phyloP scores from a whole-genome alignment of 192 early-diverging fungal species.

The Coemansia erecta region DNA sequence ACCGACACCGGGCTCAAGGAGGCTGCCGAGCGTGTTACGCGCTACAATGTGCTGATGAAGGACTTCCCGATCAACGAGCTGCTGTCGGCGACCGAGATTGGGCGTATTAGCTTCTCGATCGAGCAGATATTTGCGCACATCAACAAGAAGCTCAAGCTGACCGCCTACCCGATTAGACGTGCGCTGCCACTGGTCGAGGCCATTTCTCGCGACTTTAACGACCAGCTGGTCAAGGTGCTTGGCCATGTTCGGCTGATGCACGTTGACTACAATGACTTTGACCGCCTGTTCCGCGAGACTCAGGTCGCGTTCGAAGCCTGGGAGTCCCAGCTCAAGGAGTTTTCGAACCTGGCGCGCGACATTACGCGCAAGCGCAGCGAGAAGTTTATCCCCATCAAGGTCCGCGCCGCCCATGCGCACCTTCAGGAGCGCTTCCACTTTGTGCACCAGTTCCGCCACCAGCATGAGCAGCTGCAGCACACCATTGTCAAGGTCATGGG shows the following conservation, averaged over 20 bases:
- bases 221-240: conserved; percentile 85
- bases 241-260: conserved; percentile 89
- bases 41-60: conserved; percentile 98
- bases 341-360: conserved; percentile 91
- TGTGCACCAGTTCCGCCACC: conserved; percentile 87
- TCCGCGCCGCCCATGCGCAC: conserved; percentile 84
- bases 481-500: conserved; percentile 94
- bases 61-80: conserved; percentile 98
- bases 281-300: conserved; percentile 74
- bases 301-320: conserved; percentile 89
- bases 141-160: conserved; percentile 95
- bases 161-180: conserved; percentile 87
- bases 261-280: conserved; percentile 91
- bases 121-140: conserved; percentile 88
- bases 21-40: conserved; percentile 83
- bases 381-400: conserved; percentile 94
- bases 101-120: conserved; percentile 74
- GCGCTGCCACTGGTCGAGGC: conserved; percentile 92
- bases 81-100: conserved; percentile 89
- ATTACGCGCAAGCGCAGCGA: conserved; percentile 89
- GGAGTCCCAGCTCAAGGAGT: conserved; percentile 95
- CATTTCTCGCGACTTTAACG: conserved; percentile 92
- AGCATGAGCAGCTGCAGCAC: conserved; percentile 97
- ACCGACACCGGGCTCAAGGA: conserved; percentile 98
- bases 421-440: conserved; percentile 93